Conservation (phyloP, 371 early-diverging fungal species). For the Apophysomyces variabilis region DNA sequence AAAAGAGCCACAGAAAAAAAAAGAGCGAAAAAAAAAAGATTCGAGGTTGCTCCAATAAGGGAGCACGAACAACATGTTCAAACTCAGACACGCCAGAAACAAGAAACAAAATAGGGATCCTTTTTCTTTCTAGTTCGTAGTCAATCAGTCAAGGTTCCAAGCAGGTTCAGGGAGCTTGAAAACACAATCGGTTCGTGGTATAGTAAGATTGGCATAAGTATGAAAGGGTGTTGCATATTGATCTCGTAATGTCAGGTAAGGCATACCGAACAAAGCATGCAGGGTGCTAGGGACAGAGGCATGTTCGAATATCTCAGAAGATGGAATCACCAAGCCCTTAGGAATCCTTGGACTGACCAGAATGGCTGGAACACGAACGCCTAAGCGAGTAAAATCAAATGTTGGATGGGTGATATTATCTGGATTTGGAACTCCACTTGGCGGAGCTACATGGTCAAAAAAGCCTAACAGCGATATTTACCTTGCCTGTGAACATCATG, state of each 20-base stretch:
- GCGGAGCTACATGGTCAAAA: slow-evolving; percentile 26
- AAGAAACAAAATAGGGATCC: slow-evolving; percentile 8
- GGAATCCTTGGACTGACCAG: slow-evolving; percentile 40
- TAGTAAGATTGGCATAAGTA: slow-evolving; percentile 20
- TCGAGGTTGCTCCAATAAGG: background rate
- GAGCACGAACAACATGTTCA: background rate
- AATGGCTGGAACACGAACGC: slow-evolving; percentile 52
- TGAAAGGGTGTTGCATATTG: slow-evolving; percentile 26
- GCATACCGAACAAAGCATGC: slow-evolving; percentile 35
- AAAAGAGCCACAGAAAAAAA: too few species aligned
- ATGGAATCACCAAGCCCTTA: slow-evolving; percentile 26
- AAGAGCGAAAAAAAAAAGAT: background rate
- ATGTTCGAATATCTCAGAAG: slow-evolving; percentile 36
- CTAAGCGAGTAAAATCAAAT: slow-evolving; percentile 34
- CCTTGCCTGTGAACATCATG: background rate
- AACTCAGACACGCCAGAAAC: slow-evolving; percentile 13
- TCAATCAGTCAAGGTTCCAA: slow-evolving; percentile 1
- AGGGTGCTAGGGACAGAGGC: slow-evolving; percentile 45
- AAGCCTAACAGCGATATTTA: slow-evolving; percentile 3
- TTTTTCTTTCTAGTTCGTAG: background rate
- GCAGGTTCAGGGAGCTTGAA: slow-evolving; percentile 21
- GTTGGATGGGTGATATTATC: slow-evolving; percentile 29
- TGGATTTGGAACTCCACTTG: slow-evolving; percentile 29
- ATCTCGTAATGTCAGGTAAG: slow-evolving; percentile 36
- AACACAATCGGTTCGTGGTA: slow-evolving; percentile 21